These are phyloP conservation scores for Cladosporium halotolerans DNA, from an alignment of 2,329 filamentous ascomycete genomes.

Conservation along the genomic window DNA sequence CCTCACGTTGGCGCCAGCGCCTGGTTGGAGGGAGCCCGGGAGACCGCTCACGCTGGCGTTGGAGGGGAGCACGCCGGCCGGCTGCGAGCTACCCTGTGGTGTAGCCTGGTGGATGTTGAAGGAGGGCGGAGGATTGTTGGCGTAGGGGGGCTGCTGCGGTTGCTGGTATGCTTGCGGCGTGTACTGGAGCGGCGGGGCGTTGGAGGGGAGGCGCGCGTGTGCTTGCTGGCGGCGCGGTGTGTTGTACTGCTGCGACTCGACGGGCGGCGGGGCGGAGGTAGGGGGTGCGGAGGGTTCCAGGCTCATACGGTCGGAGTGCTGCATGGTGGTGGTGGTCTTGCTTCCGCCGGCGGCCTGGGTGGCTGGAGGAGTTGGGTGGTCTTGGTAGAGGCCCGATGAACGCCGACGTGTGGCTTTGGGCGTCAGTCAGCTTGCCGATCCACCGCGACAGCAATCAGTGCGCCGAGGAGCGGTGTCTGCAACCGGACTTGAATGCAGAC, in stretches of 20 bases:
- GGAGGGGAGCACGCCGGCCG: slow-evolving; percentile 10
- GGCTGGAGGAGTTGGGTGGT: background rate
- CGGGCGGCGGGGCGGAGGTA: background rate
- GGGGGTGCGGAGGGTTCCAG: background rate
- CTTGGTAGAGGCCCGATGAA: background rate
- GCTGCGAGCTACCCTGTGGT: slow-evolving; percentile 15
- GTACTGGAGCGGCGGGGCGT: slow-evolving; percentile 15
- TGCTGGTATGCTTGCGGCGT: slow-evolving; percentile 35
- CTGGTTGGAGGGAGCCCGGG: slow-evolving; percentile 56
- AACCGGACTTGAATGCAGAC: no score
- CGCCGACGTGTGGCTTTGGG: background rate
- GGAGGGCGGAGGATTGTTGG: slow-evolving; percentile 44
- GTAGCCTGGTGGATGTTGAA: slow-evolving; percentile 52
- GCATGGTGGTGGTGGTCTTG: background rate
- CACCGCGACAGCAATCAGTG: no score
- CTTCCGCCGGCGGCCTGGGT: background rate
- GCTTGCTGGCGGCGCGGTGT: slow-evolving; percentile 1
- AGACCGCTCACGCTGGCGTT: slow-evolving; percentile 37
- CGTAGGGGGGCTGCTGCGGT: slow-evolving; percentile 44
- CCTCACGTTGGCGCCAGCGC: slow-evolving; percentile 45
- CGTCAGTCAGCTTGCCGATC: background rate
- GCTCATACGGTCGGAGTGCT: background rate
- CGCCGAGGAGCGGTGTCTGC: no score
- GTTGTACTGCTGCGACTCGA: background rate
- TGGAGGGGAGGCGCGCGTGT: slow-evolving; percentile 12